Base-by-base conservation (phyloP, 1,284 basidiomycete species). In the Chondrostereum purpureum region DNA sequence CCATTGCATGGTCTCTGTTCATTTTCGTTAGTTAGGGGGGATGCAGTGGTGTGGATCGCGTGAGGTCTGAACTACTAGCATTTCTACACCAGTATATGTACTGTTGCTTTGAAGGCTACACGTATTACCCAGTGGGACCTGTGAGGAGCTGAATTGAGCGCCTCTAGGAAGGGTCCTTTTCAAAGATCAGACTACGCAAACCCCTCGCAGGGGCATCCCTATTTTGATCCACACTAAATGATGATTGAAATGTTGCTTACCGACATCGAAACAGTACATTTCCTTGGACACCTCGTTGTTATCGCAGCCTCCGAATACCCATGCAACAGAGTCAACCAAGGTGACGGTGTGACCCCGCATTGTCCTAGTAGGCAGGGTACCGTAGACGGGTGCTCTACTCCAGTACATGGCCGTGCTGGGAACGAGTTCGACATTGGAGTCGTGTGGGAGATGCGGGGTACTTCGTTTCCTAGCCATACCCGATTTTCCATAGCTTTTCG, bases 231-330 rank as follows among this genome's bases (percentile, higher is more conserved):
- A n/a, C 20, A 24, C 17, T 33, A 11, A 18, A 43, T 42, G 16
- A n/a, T 20, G 35, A 47, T 13, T 20, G 38, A 16, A 35, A 12
- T 23, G 12, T 2, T 4, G 63, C 78, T 52, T 47, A 87, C 87
- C 86, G 2, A 80, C 88, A 62, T 95, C 90, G 57, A 94, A 92
- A 54, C 82, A 88, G 57, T 87, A 90, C 1, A 93, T 74, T 43
- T 92, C 88, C 50, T 76, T 77, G 66, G 79, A 85, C 50, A 80
- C 85, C 6, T 79, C 80, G 55, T 76, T 41, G 39, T 21, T 80
- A 50, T 94, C 91, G 51, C 88, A 90, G 1, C 92, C 92, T 4
- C 92, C 92, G 56, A 95, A 86, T 22, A 95, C 58, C 89, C 91
- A 96, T 1, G 88, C 85, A 18, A 79, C 68, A 45, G 83, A 79